These are phyloP conservation scores for Rubus idaeus DNA, from an alignment of 306 rosid genomes.

Conservation along the genomic window DNA sequence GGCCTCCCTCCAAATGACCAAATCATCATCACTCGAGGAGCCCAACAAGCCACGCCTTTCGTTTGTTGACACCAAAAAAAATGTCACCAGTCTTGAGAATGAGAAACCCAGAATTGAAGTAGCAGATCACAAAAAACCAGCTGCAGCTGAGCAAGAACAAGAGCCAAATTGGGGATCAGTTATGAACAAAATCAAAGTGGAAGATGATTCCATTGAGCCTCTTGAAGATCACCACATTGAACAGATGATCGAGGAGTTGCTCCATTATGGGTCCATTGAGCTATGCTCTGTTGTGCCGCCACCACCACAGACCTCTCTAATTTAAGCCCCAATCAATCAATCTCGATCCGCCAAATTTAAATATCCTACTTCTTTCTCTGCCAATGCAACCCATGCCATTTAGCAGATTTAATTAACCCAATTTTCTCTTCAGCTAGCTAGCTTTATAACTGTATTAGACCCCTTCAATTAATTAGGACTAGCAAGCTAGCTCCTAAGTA, in stretches of 20 bases:
- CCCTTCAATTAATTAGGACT: conserved; percentile 24
- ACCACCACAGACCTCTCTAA: conserved; percentile 18
- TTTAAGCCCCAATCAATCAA: background rate
- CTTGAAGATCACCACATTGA: conserved; percentile 86
- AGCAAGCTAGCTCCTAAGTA: conserved; percentile 30
- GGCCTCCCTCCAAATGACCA: conserved; percentile 82
- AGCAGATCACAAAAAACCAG: conserved; percentile 31
- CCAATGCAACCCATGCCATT: conserved; percentile 29
- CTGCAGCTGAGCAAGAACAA: conserved; percentile 25
- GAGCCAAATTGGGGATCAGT: conserved; percentile 38
- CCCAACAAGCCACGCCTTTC: conserved; percentile 37
- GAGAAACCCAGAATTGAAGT: conserved; percentile 15
- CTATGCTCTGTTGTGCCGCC: conserved; percentile 50
- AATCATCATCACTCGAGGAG: conserved; percentile 39
- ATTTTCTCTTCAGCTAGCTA: conserved; percentile 16
- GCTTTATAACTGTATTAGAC: background rate
- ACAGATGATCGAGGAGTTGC: conserved; percentile 89
- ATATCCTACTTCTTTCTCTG: conserved; percentile 5
- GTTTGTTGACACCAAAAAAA: conserved; percentile 11
- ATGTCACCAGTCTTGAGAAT: conserved; percentile 18
- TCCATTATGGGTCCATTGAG: conserved; percentile 81
- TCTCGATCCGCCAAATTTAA: background rate
- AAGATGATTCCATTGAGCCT: conserved; percentile 45
- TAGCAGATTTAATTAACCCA: conserved; percentile 50
- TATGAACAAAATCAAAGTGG: conserved; percentile 53